Evolutionary conservation across 2,329 filamentous ascomycete genomes (phyloP).

Genomic region (Pseudogymnoascus sp.): DNA sequence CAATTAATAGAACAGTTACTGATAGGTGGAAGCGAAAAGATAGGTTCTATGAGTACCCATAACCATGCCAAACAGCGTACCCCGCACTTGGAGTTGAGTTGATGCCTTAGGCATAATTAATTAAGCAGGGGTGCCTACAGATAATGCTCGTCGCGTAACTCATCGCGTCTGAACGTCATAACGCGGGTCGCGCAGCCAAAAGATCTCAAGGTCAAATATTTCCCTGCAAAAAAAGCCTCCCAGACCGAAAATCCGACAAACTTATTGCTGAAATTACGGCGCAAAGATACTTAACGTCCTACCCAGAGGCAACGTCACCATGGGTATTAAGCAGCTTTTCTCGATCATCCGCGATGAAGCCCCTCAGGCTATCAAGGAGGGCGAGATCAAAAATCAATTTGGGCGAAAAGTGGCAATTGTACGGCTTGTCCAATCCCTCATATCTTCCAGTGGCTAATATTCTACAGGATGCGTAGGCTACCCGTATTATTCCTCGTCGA

Average conservation of each 20-base stretch:
- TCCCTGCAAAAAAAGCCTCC: not conserved
- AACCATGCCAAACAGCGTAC: too few relatives aligned
- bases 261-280: not conserved
- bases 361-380: conserved; percentile 89
- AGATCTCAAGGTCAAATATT: not conserved
- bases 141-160: not conserved
- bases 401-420: conserved; percentile 97
- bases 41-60: too few relatives aligned
- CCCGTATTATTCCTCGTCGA: conserved; percentile 10
- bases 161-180: conserved; percentile 5
- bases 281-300: not conserved
- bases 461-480: conserved; percentile 48
- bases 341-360: conserved; percentile 83
- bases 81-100: not conserved
- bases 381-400: conserved; percentile 98
- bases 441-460: conserved; percentile 14
- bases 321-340: conserved; percentile 67
- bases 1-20: too few relatives aligned
- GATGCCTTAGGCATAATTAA: not conserved
- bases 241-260: not conserved
- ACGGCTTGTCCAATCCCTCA: conserved; percentile 32
- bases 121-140: not conserved
- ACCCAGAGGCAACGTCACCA: conserved; percentile 27
- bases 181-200: not conserved
- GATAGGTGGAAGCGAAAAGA: too few relatives aligned